Percentiles rank a stretch among this genome's conserved stretches.
Conservation (phyloP, 1,284 basidiomycete genomes). For the Pascua guehoae region DNA sequence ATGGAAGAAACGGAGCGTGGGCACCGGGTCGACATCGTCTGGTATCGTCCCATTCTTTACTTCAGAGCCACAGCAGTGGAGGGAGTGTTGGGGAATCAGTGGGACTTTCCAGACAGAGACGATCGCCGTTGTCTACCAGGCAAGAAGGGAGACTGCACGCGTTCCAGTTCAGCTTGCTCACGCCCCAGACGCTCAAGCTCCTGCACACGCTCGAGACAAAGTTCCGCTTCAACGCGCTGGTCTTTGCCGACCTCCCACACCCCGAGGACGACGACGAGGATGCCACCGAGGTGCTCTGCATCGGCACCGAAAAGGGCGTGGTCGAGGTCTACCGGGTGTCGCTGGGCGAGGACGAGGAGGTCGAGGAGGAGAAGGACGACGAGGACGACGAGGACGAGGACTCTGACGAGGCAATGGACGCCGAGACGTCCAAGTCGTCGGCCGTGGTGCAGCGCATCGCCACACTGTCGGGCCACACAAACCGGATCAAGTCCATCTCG, state of each 20-base stretch:
- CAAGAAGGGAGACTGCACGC: no score
- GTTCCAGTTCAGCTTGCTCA: no score
- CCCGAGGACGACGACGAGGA: slow-evolving; percentile 42
- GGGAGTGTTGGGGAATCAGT: not conserved
- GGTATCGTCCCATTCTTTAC: not conserved
- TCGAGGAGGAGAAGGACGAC: slow-evolving; percentile 24
- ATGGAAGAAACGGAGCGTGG: no score
- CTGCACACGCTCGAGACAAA: slow-evolving; percentile 68
- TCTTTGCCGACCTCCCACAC: slow-evolving; percentile 59
- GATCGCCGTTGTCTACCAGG: not conserved
- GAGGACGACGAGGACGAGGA: slow-evolving; percentile 24
- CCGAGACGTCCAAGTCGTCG: slow-evolving; percentile 16
- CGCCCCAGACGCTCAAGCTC: slow-evolving; percentile 62
- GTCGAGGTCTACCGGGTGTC: slow-evolving; percentile 63
- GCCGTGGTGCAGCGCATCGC: slow-evolving; percentile 36
- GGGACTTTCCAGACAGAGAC: not conserved
- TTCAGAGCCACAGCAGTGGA: not conserved
- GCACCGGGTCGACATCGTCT: no score
- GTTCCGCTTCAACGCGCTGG: slow-evolving; percentile 72
- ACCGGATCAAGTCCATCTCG: slow-evolving; percentile 46
- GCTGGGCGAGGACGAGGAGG: slow-evolving; percentile 22
- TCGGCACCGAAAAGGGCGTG: slow-evolving; percentile 80
- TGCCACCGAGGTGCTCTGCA: slow-evolving; percentile 60
- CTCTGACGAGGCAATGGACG: no score
- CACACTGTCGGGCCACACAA: slow-evolving; percentile 44